Evolutionary conservation across 768 basidiomycete genomes (phyloP), one percentile per base, ranked within the genome.

Genomic region (Lactarius trivialis): DNA sequence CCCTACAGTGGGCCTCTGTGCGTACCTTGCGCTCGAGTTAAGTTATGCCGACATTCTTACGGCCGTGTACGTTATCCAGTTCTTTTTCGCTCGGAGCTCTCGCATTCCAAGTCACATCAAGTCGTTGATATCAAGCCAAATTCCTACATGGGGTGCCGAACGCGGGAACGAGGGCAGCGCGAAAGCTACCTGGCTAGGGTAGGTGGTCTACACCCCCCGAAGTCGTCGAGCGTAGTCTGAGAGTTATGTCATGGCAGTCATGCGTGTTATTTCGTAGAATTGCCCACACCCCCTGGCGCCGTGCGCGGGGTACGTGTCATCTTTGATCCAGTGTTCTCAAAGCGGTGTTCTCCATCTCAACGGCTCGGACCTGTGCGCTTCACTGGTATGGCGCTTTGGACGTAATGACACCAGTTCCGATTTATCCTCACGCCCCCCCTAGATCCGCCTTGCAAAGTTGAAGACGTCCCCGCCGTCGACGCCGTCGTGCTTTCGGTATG

Each of bases 381-480:
- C 48, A 73, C 75, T 1, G 67, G 76, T 77, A 45, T 60, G 70
- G 66, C 56, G 33, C 14, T 58, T 58, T 11, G 57, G 15, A 52
- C 36, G 17, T 17, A 24, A 6, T 1, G 5, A n/a, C 17, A 9
- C 4, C 21, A 8, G n/a, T 9, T 33, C 12, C 24, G 7, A n/a
- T 7, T 14, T 21, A 33, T 34, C 52, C 15, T 28, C 53, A 36
- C 3, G 17, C 30, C 26, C 12, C n/a, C 33, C 39, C 50, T 58
- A 76, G 74, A 72, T 7, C 43, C 75, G 0, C 76, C 79, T 0
- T 78, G 77, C 56, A 58, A 69, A 14, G 71, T 76, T n/a, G 70
- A 74, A 34, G 77, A 81, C 2, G 70, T 84, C 26, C 81, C 82
- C 1, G 70, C 77, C 3, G 71, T 83, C n/a, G 81, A 83, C 65